Evolutionary conservation across 169 alveolate genomes (phyloP).

Genomic region (Plasmodium knowlesi): DNA sequence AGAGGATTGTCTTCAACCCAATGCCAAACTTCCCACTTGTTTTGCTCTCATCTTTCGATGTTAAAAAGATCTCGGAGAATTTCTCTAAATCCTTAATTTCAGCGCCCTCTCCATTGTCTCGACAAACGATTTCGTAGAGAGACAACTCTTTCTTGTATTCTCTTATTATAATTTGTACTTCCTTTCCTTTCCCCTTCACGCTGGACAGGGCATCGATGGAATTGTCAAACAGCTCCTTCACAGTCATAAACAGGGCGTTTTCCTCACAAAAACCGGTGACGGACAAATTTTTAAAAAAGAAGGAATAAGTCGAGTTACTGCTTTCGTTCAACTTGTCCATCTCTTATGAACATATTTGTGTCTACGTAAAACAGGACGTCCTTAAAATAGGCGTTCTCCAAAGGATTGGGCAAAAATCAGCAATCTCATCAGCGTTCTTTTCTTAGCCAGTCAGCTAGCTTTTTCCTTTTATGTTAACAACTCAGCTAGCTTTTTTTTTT

Average conservation of each 20-base stretch:
- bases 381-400: neutral
- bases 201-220: slow-evolving; percentile 58
- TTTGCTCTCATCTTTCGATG: slow-evolving; percentile 63
- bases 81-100: slow-evolving; percentile 72
- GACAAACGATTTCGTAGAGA: slow-evolving; percentile 59
- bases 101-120: slow-evolving; percentile 74
- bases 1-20: slow-evolving; percentile 63
- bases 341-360: neutral
- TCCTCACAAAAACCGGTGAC: slow-evolving; percentile 76
- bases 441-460: neutral
- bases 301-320: slow-evolving; percentile 64
- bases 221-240: slow-evolving; percentile 74
- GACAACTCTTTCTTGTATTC: slow-evolving; percentile 57
- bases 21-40: slow-evolving; percentile 75
- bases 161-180: slow-evolving; percentile 36
- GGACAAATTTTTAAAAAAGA: slow-evolving; percentile 65
- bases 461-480: neutral
- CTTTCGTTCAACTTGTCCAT: slow-evolving; percentile 18
- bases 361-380: neutral
- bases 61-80: slow-evolving; percentile 72
- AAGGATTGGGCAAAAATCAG: neutral
- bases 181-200: slow-evolving; percentile 18
- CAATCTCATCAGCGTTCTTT: neutral
- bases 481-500: neutral
- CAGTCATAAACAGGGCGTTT: slow-evolving; percentile 75